A percentile compares a stretch with the other conserved stretches of the same genome.
phyloP scores from a whole-genome alignment of 495 filamentous ascomycete species.

The Penicillium argentinense region DNA sequence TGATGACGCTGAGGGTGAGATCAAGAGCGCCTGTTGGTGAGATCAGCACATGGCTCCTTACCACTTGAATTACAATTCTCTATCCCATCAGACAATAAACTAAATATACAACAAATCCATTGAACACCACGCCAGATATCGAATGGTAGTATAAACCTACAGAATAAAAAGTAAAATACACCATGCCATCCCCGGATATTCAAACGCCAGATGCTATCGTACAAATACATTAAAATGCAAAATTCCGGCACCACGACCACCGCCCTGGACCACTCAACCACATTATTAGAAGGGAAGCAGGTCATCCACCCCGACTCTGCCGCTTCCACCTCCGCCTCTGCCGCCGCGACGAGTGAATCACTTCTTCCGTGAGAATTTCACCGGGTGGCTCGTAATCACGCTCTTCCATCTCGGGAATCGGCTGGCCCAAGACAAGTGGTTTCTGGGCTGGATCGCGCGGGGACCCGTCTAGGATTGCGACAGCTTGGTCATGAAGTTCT shows the following conservation, averaged over 20 bases:
- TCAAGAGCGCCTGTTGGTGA: no score
- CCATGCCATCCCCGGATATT: conserved; percentile 18
- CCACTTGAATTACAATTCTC: no score
- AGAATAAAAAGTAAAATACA: neutral
- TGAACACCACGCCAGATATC: neutral
- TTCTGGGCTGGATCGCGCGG: conserved; percentile 42
- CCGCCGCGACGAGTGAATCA: conserved; percentile 62
- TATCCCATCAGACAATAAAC: neutral
- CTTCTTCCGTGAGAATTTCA: conserved; percentile 67
- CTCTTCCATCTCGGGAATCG: conserved; percentile 69
- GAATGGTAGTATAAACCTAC: neutral
- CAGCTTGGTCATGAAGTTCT: conserved; percentile 73
- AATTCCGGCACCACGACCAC: no score
- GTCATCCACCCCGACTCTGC: conserved; percentile 26
- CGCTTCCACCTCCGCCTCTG: conserved; percentile 52
- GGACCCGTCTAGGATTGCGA: conserved; percentile 51
- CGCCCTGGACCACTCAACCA: no score
- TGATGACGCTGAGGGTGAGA: no score
- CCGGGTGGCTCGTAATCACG: conserved; percentile 72
- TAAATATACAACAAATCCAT: no score
- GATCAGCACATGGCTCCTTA: no score
- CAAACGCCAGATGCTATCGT: conserved; percentile 29
- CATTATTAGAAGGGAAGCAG: neutral
- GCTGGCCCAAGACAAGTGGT: conserved; percentile 71
- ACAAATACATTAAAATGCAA: conserved; percentile 20